A percentile compares a stretch with the other conserved stretches of the same genome.
These are phyloP conservation scores for Parastagonospora nodorum DNA, from an alignment of 2,329 filamentous ascomycete genomes.

Conservation along the genomic window DNA sequence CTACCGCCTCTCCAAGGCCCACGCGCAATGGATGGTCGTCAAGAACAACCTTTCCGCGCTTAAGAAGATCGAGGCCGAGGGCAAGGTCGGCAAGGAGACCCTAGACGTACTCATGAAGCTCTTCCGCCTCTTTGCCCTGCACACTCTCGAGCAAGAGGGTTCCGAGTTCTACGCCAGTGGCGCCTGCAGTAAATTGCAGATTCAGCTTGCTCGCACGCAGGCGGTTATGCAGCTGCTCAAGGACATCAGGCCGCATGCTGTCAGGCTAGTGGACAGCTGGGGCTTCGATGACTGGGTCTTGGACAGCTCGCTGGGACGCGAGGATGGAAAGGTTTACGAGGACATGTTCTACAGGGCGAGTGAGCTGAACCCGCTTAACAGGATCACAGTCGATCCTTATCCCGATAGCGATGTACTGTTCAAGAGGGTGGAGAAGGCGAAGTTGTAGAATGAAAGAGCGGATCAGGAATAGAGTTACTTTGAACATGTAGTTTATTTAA, in stretches of 20 bases:
- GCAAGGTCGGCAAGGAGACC: conserved; percentile 63
- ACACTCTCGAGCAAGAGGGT: conserved; percentile 71
- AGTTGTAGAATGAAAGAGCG: conserved; percentile 46
- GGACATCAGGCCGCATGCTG: conserved; percentile 74
- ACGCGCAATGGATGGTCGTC: conserved; percentile 77
- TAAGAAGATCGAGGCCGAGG: conserved; percentile 57
- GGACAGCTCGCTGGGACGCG: conserved; percentile 70
- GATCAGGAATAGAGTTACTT: too few species aligned
- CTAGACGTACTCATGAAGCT: conserved; percentile 66
- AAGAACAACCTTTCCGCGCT: conserved; percentile 79
- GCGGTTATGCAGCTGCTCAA: conserved; percentile 72
- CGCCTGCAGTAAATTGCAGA: conserved; percentile 73
- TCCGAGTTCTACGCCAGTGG: conserved; percentile 74
- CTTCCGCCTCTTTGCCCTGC: conserved; percentile 68
- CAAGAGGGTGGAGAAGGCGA: conserved; percentile 64
- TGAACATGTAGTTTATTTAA: too few species aligned
- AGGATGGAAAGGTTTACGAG: conserved; percentile 77
- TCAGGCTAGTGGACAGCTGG: conserved; percentile 75
- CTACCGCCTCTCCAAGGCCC: conserved; percentile 74
- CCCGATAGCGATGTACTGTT: conserved; percentile 66
- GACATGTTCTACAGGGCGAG: conserved; percentile 76
- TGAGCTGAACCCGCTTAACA: conserved; percentile 74
- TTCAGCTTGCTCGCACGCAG: conserved; percentile 69
- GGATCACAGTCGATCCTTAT: conserved; percentile 73
- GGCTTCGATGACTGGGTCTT: conserved; percentile 79